Evolutionary conservation across 306 rosid species (phyloP), one percentile per base, ranked within the genome.

Genomic region (Mimosa bimucronata): DNA sequence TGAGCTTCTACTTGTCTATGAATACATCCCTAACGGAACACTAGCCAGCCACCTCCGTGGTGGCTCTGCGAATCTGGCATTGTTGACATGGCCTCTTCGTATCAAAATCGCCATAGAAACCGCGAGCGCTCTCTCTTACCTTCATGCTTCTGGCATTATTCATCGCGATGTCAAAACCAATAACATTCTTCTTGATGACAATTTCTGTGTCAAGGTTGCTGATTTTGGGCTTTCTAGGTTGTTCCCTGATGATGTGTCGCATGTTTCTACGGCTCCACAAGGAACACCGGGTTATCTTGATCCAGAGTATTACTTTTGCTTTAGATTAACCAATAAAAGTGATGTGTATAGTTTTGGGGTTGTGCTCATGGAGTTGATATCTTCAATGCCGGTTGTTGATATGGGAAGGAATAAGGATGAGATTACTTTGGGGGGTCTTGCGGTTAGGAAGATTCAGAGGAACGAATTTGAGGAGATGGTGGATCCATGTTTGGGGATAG

Each of bases 201-300:
- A 48, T 1, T 89, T 78, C 2, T 53, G 81, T 9, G 88, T 92
- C 40, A 88, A 92, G 62, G 97, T 90, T 78, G 94, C 92, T 5
- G 97, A 92, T 73, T 92, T 90, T 57, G 94, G 94, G 42, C 79
- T 92, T 13, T 88, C 97, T 15, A 66, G 92, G 23, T 42, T 86
- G 30, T 90, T 90, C 77, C 93, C 93, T 0, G 29, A 70, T 5
- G 83, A 92, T 25, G 91, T 87, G 23, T 87, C 88, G 0, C 94
- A 90, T 25, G 89, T 92, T 70, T 92, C 97, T 31, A 92, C 92
- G 5, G 89, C 92, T 73, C 97, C 97, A 69, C 93, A 88, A 68
- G 97, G 97, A 42, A 88, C 92, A 2, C 97, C 92, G 0, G 97
- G 94, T 11, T 90, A 90, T 65, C 80, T 90, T 23, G 92, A 92